phyloP scores from a whole-genome alignment of 2,329 filamentous ascomycete genomes.

The Daldinia eschscholtzii region DNA sequence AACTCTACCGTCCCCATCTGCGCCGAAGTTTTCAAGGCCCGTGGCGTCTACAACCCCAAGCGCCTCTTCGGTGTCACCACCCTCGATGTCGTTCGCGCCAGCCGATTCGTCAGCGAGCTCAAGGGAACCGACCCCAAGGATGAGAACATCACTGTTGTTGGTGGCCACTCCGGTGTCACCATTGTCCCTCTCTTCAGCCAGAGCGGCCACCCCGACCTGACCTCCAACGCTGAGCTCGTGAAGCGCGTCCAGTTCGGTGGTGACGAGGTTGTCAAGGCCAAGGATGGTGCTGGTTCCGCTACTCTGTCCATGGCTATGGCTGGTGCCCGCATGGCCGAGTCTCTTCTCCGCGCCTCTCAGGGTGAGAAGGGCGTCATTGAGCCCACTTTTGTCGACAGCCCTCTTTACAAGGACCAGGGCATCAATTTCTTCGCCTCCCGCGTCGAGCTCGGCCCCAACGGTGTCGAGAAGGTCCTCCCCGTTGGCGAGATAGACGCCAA shows the following conservation, averaged over 20 bases:
- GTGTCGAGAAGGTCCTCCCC: slow-evolving; percentile 92
- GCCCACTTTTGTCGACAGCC: slow-evolving; percentile 96
- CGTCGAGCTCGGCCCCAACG: slow-evolving; percentile 95
- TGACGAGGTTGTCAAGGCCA: slow-evolving; percentile 99
- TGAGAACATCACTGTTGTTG: slow-evolving; percentile 96
- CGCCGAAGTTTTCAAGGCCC: slow-evolving; percentile 95
- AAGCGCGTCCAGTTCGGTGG: slow-evolving; percentile 98
- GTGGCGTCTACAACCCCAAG: slow-evolving; percentile 98
- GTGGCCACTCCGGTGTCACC: slow-evolving; percentile 97
- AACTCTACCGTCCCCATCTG: slow-evolving; percentile 99
- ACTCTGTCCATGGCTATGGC: slow-evolving; percentile 99
- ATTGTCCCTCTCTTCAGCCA: slow-evolving; percentile 98
- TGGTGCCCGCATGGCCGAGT: slow-evolving; percentile 86
- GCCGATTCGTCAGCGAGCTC: slow-evolving; percentile 96
- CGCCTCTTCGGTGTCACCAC: slow-evolving; percentile 99
- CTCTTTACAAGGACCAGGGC: slow-evolving; percentile 98
- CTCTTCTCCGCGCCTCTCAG: slow-evolving; percentile 89
- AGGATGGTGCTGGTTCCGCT: slow-evolving; percentile 96
- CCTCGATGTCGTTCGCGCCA: slow-evolving; percentile 97
- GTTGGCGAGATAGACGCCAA: slow-evolving; percentile 85
- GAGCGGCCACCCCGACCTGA: slow-evolving; percentile 86
- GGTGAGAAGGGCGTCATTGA: slow-evolving; percentile 96
- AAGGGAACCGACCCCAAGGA: slow-evolving; percentile 90
- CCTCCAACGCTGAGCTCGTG: slow-evolving; percentile 82
- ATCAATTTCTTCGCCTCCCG: slow-evolving; percentile 96